A percentile compares a stretch with the other conserved stretches of the same genome.
These are phyloP conservation scores for Cinnamomum micranthum DNA, from an alignment of 164 flowering plant genomes.

Conservation along the genomic window DNA sequence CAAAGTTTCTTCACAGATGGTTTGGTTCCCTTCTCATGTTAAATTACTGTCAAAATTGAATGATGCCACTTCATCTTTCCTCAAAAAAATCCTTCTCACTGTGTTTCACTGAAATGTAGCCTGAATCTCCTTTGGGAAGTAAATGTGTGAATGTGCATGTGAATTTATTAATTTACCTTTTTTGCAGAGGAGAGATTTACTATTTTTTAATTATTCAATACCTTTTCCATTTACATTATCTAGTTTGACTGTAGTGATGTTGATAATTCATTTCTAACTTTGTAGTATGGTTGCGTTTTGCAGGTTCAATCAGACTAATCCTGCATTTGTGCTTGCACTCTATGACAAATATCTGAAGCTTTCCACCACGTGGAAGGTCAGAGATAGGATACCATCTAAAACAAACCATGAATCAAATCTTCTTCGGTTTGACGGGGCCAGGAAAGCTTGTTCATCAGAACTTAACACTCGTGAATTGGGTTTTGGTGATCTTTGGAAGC, in stretches of 20 bases:
- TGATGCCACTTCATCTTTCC: too few relatives aligned
- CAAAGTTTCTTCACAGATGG: too few relatives aligned
- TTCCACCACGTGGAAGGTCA: slow-evolving; percentile 22
- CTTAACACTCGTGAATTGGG: not conserved
- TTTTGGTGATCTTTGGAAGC: slow-evolving; percentile 18
- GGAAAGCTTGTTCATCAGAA: slow-evolving; percentile 15
- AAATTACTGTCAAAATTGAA: too few relatives aligned
- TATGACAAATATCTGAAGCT: slow-evolving; percentile 26
- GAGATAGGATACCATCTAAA: slow-evolving; percentile 2
- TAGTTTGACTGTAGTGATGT: too few relatives aligned
- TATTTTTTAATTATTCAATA: too few relatives aligned
- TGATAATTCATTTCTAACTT: not conserved
- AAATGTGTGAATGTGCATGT: not conserved
- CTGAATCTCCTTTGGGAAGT: not conserved
- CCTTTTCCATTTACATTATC: too few relatives aligned
- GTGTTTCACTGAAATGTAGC: too few relatives aligned
- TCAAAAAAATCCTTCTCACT: too few relatives aligned
- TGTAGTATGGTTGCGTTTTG: not conserved
- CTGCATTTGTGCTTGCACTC: slow-evolving; percentile 27
- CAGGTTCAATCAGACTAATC: slow-evolving; percentile 16
- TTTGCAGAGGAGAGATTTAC: too few relatives aligned
- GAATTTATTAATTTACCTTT: not conserved
- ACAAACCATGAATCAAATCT: not conserved
- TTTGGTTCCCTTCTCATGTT: too few relatives aligned
- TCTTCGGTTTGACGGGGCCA: slow-evolving; percentile 22